Base-by-base conservation (phyloP, 106 monocot genomes). In the Dioscorea dumetorum region DNA sequence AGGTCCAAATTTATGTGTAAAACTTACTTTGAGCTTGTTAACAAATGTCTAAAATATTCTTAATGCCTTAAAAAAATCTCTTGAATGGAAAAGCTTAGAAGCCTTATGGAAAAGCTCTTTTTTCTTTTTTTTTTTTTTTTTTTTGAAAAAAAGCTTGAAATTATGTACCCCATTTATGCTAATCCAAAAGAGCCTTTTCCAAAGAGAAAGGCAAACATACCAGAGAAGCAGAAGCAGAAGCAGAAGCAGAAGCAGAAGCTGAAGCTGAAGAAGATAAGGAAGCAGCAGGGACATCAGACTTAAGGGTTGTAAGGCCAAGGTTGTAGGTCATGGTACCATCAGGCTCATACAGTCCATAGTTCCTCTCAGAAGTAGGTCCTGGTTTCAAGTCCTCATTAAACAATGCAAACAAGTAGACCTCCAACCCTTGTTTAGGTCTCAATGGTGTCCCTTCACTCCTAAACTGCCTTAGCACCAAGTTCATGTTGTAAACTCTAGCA, bases 321-420 rank as follows among this genome's bases (percentile, higher is more conserved):
- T 95, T 87, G 52, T 95, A 95, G 0, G 83, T 84, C 91, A 86
- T 82, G 60, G 79, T 88, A 4, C 79, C 77, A 58, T 95, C 82
- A 12, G 95, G 88, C 68, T 74, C 77, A 73, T 86, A 95, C 61
- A 95, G 53, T 2, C 95, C 95, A 52, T 91, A 95, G 73, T 95
- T 95, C 76, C 95, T 73, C 82, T 95, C 95, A 18, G 95, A 91
- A 13, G 91, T 82, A 8, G 95, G 95, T 22, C 95, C 95, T 18
- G 91, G 91, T 78, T 97, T 97, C 86, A 91, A 67, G 63, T 97
- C 66, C 72, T 97, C 95, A 24, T 97, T 92, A 70, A 97, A 97
- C 68, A 97, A 48, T 2, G 95, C 95, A 49, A 97, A 97, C 16
- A 97, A 56, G 58, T 97, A 97, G 15, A 97, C 91, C 74, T 97